Evolutionary conservation across 805 yeast genomes (phyloP), one percentile per base, ranked within the genome.

Genomic region (Yamadazyma endophytica): DNA sequence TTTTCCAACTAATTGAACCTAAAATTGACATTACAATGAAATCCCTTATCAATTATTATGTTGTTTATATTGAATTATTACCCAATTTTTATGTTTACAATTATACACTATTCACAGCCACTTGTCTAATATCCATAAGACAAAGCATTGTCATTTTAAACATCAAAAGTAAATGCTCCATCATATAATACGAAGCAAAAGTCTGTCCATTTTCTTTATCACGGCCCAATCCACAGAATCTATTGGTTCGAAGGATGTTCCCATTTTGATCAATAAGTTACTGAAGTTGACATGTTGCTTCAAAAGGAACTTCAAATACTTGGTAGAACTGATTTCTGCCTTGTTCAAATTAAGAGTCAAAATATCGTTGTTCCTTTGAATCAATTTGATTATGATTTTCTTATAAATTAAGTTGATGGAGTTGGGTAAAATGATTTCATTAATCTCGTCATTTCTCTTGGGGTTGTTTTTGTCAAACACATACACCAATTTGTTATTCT

Each of bases 261-360:
- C 52, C 13, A 55, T 32, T 22, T 47, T 43, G 17, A 61, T 50
- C 31, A 39, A 52, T 26, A 61, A 44, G 19, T 54, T 49, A 18
- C 43, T 47, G 35, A 43, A 58, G 17, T 47, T 46, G 7, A 53
- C 35, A 37, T 51, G 53, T 32, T 40, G 47, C 25, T 44, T 46
- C 4, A 61, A 33, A 15, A 52, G 32, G 2, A 30, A 32, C 38
- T 60, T 61, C 33, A 62, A 54, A 17, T 44, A 57, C 8, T 37
- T 42, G 2, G 50, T 28, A 7, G 50, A 37, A 15, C 39, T 35
- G 12, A 59, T 40, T 14, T 44, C 46, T 13, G 37, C 22, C 37
- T 54, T 53, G 26, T 48, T 43, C 12, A 57, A 31, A 13, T 53
- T 47, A 12, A 58, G 28, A 4, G 58, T 50, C 1, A 59, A 31